These are phyloP conservation scores for Fonsecaea pedrosoi DNA, from an alignment of 2,329 filamentous ascomycete species.

Conservation along the genomic window DNA sequence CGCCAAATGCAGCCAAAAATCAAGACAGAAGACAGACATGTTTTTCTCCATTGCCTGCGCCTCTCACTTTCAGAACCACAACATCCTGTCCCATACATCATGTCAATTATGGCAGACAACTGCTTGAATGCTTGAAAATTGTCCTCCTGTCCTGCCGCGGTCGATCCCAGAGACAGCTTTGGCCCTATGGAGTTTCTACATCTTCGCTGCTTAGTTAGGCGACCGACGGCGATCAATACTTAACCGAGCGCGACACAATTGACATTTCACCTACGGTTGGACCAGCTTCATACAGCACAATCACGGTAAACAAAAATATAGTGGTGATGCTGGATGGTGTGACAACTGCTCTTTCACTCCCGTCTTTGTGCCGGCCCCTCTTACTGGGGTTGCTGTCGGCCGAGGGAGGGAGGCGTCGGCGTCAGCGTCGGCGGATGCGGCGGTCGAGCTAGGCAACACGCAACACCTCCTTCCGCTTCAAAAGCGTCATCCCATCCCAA, in stretches of 20 bases:
- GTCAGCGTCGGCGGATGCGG: constrained; percentile 1
- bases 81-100: not conserved
- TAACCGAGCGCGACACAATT: not conserved
- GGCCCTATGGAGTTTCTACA: not conserved
- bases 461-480: not conserved
- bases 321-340: not conserved
- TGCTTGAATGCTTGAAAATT: not conserved
- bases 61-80: no score
- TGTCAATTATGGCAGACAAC: not conserved
- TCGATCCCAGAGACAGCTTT: not conserved
- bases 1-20: not conserved
- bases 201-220: not conserved
- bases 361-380: not conserved
- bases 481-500: not conserved
- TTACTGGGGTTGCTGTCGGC: not conserved
- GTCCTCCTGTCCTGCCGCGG: not conserved
- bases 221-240: constrained; percentile 1
- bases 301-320: not conserved
- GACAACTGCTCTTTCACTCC: not conserved
- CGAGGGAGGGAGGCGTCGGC: not conserved
- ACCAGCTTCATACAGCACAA: not conserved
- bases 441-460: not conserved
- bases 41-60: not conserved
- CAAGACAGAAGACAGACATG: not conserved
- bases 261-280: not conserved